Conservation (phyloP, 805 yeast genomes). For the Candida ipomoeae region DNA sequence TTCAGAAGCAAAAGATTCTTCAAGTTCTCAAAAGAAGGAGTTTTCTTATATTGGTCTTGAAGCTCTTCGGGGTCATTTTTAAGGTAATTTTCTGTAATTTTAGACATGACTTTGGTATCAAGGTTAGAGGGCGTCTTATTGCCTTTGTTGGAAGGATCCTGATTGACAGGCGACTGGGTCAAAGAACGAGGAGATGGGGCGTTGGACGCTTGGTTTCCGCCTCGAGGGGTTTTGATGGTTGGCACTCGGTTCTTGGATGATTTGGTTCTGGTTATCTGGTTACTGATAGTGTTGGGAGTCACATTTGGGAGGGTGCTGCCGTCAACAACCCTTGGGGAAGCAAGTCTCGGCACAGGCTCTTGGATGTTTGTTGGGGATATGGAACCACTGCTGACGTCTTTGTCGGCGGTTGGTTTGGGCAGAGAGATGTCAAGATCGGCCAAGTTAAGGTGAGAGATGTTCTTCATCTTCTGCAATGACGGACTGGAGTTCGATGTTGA, state of each 20-base stretch:
- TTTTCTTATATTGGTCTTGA: constrained; percentile 35
- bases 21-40: constrained; percentile 39
- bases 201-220: not conserved
- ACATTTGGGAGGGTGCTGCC: not conserved
- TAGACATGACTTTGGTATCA: constrained; percentile 14
- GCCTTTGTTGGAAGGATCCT: not conserved
- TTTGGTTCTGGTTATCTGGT: constrained; percentile 2
- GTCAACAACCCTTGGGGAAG: constrained; percentile 4
- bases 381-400: constrained; percentile 15
- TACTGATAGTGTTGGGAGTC: not conserved
- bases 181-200: not conserved
- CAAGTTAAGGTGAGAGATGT: constrained; percentile 39
- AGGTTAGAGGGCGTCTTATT: constrained; percentile 7
- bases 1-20: constrained; percentile 33
- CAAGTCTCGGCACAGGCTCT: constrained; percentile 6
- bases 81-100: constrained; percentile 28
- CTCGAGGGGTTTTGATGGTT: not conserved
- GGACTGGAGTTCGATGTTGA: not conserved
- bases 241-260: constrained; percentile 2
- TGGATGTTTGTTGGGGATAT: constrained; percentile 19
- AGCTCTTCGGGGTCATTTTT: constrained; percentile 33
- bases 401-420: constrained; percentile 9
- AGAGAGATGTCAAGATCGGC: constrained; percentile 25
- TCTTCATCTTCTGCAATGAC: constrained; percentile 25
- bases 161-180: not conserved